phyloP scores from a whole-genome alignment of 371 early-diverging fungal species.

The Mucor irregularis region DNA sequence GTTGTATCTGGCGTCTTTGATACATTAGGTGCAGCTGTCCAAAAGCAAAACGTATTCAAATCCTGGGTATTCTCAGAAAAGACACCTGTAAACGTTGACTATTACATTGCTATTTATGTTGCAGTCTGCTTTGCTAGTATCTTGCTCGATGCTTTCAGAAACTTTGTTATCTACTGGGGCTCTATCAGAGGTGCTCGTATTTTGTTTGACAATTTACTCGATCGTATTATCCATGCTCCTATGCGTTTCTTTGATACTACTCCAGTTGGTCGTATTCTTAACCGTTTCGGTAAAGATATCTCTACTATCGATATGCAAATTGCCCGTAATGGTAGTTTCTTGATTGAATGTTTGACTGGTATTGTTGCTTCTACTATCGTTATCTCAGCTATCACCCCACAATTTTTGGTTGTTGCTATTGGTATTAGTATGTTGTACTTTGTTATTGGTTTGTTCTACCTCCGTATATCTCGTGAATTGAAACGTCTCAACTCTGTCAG shows the following conservation, averaged over 20 bases:
- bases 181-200: slow-evolving; percentile 59
- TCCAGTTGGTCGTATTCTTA: slow-evolving; percentile 90
- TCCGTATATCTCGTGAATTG: slow-evolving; percentile 73
- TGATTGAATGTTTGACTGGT: slow-evolving; percentile 44
- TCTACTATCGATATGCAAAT: slow-evolving; percentile 37
- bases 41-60: slow-evolving; percentile 24
- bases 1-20: slow-evolving; percentile 15
- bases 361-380: slow-evolving; percentile 62
- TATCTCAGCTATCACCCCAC: slow-evolving; percentile 59
- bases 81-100: slow-evolving; percentile 25
- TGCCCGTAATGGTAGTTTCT: slow-evolving; percentile 30
- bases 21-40: slow-evolving; percentile 20
- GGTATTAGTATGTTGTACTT: slow-evolving; percentile 29
- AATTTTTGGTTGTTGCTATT: slow-evolving; percentile 48
- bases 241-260: slow-evolving; percentile 90
- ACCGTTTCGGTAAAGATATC: slow-evolving; percentile 76
- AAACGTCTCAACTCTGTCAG: slow-evolving; percentile 80
- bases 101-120: slow-evolving; percentile 26
- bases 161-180: slow-evolving; percentile 40
- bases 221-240: slow-evolving; percentile 65
- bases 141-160: slow-evolving; percentile 25
- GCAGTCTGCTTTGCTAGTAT: slow-evolving; percentile 16
- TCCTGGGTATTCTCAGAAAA: slow-evolving; percentile 27
- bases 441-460: slow-evolving; percentile 60
- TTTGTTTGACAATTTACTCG: slow-evolving; percentile 55